A percentile compares a stretch with the other conserved stretches of the same genome.
These are phyloP conservation scores for Pinguiococcus pyrenoidosus DNA, from an alignment of 108 stramenopile genomes.

Conservation along the genomic window DNA sequence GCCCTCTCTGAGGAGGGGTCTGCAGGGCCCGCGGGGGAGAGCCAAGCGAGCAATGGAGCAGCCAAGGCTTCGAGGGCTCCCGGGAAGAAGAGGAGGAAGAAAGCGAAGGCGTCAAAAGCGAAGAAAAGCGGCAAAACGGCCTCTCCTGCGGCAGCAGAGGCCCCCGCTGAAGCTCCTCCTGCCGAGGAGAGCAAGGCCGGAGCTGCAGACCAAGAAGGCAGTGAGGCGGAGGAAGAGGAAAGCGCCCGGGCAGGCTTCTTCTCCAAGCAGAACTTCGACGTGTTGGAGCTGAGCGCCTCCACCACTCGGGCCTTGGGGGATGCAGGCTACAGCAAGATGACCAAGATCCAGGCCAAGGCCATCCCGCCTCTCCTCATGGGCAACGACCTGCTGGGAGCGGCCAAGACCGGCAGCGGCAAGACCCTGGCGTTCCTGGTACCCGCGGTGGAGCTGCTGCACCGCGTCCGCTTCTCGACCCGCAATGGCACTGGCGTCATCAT, in stretches of 20 bases:
- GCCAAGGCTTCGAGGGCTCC: conserved; percentile 7
- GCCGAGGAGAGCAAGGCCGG: conserved; percentile 23
- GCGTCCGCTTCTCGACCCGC: conserved; percentile 18
- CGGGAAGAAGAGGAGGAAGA: conserved; percentile 12
- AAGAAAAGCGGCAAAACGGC: neutral
- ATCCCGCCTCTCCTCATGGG: conserved; percentile 83
- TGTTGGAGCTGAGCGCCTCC: conserved; percentile 69
- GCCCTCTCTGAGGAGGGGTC: too few relatives aligned
- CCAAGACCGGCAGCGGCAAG: conserved; percentile 94
- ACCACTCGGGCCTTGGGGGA: conserved; percentile 60
- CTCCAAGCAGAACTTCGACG: conserved; percentile 43
- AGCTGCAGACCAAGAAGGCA: conserved; percentile 2
- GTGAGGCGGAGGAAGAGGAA: neutral
- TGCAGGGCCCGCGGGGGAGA: too few relatives aligned
- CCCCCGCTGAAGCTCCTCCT: neutral
- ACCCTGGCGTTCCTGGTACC: conserved; percentile 94
- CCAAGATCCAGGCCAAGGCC: conserved; percentile 83
- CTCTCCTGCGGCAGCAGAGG: conserved; percentile 6
- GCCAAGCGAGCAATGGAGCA: too few relatives aligned
- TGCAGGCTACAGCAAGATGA: conserved; percentile 68
- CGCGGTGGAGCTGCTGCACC: conserved; percentile 71
- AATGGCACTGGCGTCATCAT: conserved; percentile 93
- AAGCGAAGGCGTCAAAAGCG: neutral
- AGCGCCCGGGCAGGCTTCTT: conserved; percentile 26
- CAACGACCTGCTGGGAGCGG: conserved; percentile 91